Conservation (phyloP, 2,329 filamentous ascomycete species). For the Myriosclerotinia curreyana region DNA sequence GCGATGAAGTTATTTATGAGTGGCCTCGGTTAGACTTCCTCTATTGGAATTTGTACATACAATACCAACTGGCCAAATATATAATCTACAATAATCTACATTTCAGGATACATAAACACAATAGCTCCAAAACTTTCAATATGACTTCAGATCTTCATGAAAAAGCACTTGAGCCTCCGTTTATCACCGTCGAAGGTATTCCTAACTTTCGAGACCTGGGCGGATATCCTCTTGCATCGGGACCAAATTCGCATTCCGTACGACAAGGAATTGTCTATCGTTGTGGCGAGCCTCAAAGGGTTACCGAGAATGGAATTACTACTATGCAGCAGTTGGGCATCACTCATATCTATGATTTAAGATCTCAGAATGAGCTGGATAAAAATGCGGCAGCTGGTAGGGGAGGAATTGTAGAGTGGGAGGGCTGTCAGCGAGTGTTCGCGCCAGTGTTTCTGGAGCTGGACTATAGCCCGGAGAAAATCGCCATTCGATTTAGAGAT, state of each 20-base stretch:
- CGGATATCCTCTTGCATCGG: conserved; percentile 49
- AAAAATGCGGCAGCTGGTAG: conserved; percentile 40
- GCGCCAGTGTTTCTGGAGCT: conserved; percentile 61
- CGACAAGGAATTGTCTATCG: conserved; percentile 60
- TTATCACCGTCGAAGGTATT: conserved; percentile 54
- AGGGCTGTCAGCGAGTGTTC: conserved; percentile 55
- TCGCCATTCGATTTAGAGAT: conserved; percentile 58
- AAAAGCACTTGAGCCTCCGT: conserved; percentile 44
- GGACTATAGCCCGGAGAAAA: conserved; percentile 60
- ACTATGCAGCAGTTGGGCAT: conserved; percentile 57
- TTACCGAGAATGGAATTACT: conserved; percentile 52
- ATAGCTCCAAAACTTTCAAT: conserved; percentile 11
- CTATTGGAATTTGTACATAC: background rate
- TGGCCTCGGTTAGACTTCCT: conserved; percentile 5
- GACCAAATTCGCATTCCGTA: conserved; percentile 43
- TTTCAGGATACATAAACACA: background rate
- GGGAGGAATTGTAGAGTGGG: conserved; percentile 46
- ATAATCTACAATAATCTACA: conserved; percentile 1
- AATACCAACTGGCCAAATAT: background rate
- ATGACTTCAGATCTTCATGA: conserved; percentile 22
- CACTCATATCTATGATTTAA: conserved; percentile 64
- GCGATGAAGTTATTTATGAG: background rate
- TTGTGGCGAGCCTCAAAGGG: conserved; percentile 61
- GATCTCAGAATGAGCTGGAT: conserved; percentile 59
- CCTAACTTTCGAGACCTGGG: conserved; percentile 68